Percentiles rank a stretch among this genome's conserved stretches.
Evolutionary conservation across 306 rosid species (phyloP).

Genomic region (Castanea crenata): DNA sequence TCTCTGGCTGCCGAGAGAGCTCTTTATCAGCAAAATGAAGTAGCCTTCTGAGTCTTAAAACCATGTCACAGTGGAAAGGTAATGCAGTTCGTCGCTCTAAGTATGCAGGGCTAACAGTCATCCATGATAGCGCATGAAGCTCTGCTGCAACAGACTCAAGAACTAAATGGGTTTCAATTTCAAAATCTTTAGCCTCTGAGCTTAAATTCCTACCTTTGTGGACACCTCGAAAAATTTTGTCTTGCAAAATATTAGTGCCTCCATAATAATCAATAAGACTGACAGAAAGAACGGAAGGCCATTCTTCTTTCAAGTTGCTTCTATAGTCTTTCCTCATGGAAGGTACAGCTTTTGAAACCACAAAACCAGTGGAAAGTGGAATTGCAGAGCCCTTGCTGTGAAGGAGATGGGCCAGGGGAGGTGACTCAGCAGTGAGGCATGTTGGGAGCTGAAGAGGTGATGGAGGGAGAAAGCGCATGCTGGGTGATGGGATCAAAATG

Average conservation of each 20-base stretch:
- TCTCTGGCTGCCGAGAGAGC: slow-evolving; percentile 65
- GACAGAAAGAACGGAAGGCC: slow-evolving; percentile 89
- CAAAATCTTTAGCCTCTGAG: slow-evolving; percentile 75
- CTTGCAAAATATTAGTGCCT: slow-evolving; percentile 61
- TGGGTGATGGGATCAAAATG: slow-evolving; percentile 90
- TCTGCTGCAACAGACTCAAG: slow-evolving; percentile 89
- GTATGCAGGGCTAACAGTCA: slow-evolving; percentile 94
- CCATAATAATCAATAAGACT: slow-evolving; percentile 93
- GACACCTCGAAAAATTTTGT: slow-evolving; percentile 57
- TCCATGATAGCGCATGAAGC: slow-evolving; percentile 96
- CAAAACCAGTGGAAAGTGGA: slow-evolving; percentile 88
- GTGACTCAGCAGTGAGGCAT: slow-evolving; percentile 98
- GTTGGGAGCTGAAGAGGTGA: slow-evolving; percentile 90
- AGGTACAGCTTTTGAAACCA: slow-evolving; percentile 88
- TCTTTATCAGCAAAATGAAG: slow-evolving; percentile 97
- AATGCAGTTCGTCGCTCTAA: slow-evolving; percentile 81
- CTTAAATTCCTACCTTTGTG: slow-evolving; percentile 61
- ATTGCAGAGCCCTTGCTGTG: slow-evolving; percentile 98
- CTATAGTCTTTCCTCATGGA: slow-evolving; percentile 79
- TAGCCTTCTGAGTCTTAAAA: slow-evolving; percentile 85
- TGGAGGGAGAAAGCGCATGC: slow-evolving; percentile 94
- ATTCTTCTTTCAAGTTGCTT: slow-evolving; percentile 82
- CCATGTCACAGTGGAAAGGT: slow-evolving; percentile 98
- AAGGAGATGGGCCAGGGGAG: slow-evolving; percentile 96
- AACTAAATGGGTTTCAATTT: slow-evolving; percentile 73